These are phyloP conservation scores for Podospora tetraspora DNA, from an alignment of 495 filamentous ascomycete genomes.

Conservation along the genomic window DNA sequence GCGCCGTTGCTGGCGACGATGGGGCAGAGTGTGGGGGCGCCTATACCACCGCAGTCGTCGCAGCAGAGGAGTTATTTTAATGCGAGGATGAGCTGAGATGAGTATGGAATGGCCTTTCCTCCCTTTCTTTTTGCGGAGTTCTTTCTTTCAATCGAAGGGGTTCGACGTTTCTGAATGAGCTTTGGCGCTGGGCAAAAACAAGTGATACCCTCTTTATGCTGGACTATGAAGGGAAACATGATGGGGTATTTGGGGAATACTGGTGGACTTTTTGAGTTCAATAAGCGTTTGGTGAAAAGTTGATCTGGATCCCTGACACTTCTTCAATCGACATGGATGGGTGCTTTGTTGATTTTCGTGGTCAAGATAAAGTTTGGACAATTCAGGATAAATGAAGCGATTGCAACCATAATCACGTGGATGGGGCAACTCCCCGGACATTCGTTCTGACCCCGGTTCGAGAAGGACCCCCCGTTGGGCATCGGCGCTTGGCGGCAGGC, in stretches of 20 bases:
- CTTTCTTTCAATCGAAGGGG: too few relatives aligned
- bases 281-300: neutral
- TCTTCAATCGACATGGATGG: too few relatives aligned
- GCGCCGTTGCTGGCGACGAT: neutral
- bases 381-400: neutral
- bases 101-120: neutral
- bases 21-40: neutral
- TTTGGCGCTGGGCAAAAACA: neutral
- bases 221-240: neutral
- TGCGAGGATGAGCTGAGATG: neutral
- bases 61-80: neutral
- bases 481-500: too few relatives aligned
- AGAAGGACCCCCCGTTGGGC: too few relatives aligned
- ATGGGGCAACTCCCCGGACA: too few relatives aligned
- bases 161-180: neutral
- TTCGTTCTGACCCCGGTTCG: too few relatives aligned
- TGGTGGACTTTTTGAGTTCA: neutral
- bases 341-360: too few relatives aligned
- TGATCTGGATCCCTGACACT: neutral
- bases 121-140: neutral
- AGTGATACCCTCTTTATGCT: neutral
- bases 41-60: neutral
- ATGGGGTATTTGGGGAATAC: neutral
- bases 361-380: neutral
- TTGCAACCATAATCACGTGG: neutral